Evolutionary conservation across 169 alveolate genomes (phyloP), one percentile per base, ranked within the genome.

Genomic region (Plasmodium gaboni): DNA sequence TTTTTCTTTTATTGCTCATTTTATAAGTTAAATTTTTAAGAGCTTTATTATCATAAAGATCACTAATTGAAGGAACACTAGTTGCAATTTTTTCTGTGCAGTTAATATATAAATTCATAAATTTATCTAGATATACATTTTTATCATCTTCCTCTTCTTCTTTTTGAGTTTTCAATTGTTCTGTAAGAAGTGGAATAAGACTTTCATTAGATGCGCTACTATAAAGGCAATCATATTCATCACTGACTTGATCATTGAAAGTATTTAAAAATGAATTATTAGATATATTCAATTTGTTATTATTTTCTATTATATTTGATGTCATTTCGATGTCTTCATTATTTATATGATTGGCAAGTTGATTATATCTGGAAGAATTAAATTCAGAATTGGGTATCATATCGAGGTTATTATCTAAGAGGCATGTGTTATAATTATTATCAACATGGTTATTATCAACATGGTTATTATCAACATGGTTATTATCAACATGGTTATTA

Each of bases 41-140:
- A 6, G 74, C 70, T 17, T 76, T 68, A 38, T 24, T 15, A 22
- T 64, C 68, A 17, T 76, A 50, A 10, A 76, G 51, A 2, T 76
- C 89, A 32, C 89, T 76, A n/a, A 76, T 38, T 0, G 89, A 76
- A 1, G 89, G 89, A n/a, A 76, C 24, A 65, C 89, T 76, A 19
- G n/a, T 15, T 0, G 48, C 50, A 10, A 48, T 57, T 19, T 59
- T 69, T 15, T 76, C 78, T 64, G 89, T 64, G 44, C 57, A 63
- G 38, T 61, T 76, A 63, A 46, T 22, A 38, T 76, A 76, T 50
- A 76, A 44, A 50, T 76, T 76, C 89, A 76, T 76, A 50, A 76
- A 76, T 7, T 65, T 53, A 57, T 76, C 89, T 22, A 76, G 65
- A 26, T 76, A 76, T 22, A 76, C 24, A 76, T 76, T 17, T 5